These are phyloP conservation scores for Lactarius indigo DNA, from an alignment of 768 basidiomycete genomes.

Conservation along the genomic window DNA sequence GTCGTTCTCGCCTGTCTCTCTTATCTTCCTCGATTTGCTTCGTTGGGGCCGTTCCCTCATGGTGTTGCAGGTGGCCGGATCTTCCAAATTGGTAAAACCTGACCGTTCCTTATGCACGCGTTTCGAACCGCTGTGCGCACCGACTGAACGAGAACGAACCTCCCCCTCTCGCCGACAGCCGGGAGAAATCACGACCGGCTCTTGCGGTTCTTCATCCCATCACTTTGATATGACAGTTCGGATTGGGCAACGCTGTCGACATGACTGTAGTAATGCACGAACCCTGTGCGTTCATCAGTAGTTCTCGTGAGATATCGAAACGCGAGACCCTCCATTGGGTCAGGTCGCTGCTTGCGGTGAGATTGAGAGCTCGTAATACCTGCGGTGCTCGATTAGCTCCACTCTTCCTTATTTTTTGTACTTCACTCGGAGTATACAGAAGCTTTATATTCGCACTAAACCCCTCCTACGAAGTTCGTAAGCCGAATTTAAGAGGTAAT, in stretches of 20 bases:
- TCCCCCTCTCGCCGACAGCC: background rate
- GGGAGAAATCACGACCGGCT: background rate
- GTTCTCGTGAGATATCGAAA: background rate
- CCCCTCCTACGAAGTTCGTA: background rate
- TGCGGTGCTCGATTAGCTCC: background rate
- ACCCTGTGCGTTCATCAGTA: background rate
- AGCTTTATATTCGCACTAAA: background rate
- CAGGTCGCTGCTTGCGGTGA: background rate
- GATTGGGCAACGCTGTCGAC: background rate
- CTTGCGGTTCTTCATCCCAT: background rate
- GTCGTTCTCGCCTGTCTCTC: background rate
- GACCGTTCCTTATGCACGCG: background rate
- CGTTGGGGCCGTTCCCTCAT: background rate
- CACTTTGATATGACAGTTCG: background rate
- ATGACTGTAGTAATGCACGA: background rate
- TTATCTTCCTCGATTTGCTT: background rate
- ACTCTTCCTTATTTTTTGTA: background rate
- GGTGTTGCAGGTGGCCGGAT: background rate
- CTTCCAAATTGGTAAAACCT: background rate
- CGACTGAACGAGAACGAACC: background rate
- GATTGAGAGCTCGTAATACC: background rate
- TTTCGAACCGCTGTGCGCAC: background rate
- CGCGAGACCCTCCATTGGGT: background rate
- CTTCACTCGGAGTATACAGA: background rate
- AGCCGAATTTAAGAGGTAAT: background rate